Evolutionary conservation across 108 stramenopile genomes (phyloP).

Genomic region (Asterionellopsis glacialis): DNA sequence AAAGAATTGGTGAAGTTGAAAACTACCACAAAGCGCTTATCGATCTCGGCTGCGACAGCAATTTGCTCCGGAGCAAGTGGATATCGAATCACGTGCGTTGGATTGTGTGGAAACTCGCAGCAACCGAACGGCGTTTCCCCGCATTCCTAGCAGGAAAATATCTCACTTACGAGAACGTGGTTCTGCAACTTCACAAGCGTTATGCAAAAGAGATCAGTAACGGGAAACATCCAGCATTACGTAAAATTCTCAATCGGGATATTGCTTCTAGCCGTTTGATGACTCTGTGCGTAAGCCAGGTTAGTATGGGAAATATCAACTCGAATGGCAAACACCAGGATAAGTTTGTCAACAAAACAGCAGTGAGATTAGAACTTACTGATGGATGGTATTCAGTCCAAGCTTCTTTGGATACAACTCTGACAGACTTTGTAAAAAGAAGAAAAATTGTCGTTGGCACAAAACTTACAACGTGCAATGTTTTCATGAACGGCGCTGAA

Average conservation of each 20-base stretch:
- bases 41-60: constrained; percentile 38
- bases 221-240: constrained; percentile 53
- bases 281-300: constrained; percentile 56
- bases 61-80: constrained; percentile 48
- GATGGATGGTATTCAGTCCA: constrained; percentile 84
- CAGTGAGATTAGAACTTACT: constrained; percentile 46
- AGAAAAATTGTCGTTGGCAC: constrained; percentile 61
- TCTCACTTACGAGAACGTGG: constrained; percentile 52
- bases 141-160: constrained; percentile 41
- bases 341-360: neutral
- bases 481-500: constrained; percentile 53
- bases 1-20: constrained; percentile 17
- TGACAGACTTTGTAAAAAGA: constrained; percentile 30
- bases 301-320: constrained; percentile 30
- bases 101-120: constrained; percentile 81
- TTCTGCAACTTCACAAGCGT: constrained; percentile 46
- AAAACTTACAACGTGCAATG: constrained; percentile 66
- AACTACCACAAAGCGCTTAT: constrained; percentile 37
- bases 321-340: neutral
- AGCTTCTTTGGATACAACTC: constrained; percentile 42
- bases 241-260: constrained; percentile 78
- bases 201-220: constrained; percentile 57
- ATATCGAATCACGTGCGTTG: constrained; percentile 69
- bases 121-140: constrained; percentile 65
- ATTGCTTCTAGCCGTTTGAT: constrained; percentile 44